A percentile compares a stretch with the other conserved stretches of the same genome.
Conservation (phyloP, 2,329 filamentous ascomycete species). For the Dactylellina parvicollis region DNA sequence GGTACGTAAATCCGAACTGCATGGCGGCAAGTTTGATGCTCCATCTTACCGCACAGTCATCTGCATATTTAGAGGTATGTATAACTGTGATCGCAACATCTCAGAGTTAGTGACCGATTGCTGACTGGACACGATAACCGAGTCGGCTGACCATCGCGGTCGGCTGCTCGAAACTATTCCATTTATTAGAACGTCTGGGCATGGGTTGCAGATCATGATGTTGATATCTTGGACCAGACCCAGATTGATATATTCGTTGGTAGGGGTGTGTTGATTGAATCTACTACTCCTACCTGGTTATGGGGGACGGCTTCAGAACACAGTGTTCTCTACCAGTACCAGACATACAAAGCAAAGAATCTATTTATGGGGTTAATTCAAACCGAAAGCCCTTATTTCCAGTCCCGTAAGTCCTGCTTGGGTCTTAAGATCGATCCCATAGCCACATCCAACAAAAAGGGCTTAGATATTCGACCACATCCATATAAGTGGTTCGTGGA, state of each 20-base stretch:
- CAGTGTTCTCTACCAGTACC: constrained; percentile 66
- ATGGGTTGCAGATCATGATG: constrained; percentile 64
- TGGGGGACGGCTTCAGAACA: constrained; percentile 67
- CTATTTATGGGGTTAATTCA: constrained; percentile 66
- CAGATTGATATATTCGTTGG: constrained; percentile 60
- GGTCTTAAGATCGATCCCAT: too few relatives aligned
- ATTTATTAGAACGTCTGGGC: constrained; percentile 62
- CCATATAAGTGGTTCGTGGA: too few relatives aligned
- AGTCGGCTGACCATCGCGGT: too few relatives aligned
- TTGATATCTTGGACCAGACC: constrained; percentile 59
- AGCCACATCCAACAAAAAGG: too few relatives aligned
- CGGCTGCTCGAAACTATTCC: not conserved
- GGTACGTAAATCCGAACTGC: constrained; percentile 59
- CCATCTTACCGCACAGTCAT: constrained; percentile 60
- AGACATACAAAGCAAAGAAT: constrained; percentile 64
- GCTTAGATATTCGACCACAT: too few relatives aligned
- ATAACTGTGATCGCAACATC: not conserved
- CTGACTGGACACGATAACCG: constrained; percentile 52
- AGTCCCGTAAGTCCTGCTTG: constrained; percentile 57
- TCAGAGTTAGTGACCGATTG: not conserved
- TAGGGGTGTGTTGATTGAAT: constrained; percentile 61
- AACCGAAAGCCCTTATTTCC: constrained; percentile 66
- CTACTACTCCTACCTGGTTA: constrained; percentile 59
- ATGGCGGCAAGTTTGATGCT: constrained; percentile 61
- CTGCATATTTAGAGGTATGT: constrained; percentile 62